Evolutionary conservation across 2,329 filamentous ascomycete species (phyloP).

Genomic region (Xylariaceae sp.): DNA sequence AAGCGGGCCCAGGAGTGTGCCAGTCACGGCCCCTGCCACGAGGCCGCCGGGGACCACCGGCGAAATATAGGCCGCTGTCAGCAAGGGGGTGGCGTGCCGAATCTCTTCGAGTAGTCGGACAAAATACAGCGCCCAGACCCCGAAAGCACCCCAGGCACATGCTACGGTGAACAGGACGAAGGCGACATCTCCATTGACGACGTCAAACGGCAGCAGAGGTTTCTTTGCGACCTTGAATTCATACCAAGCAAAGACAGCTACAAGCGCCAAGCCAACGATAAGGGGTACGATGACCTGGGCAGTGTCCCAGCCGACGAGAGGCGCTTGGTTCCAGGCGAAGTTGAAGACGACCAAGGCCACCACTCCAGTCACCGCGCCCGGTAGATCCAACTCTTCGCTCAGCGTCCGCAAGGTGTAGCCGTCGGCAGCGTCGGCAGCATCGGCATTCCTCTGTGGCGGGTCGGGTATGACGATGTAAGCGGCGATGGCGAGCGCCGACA

Average conservation of each 20-base stretch:
- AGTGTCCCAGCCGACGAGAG: conserved; percentile 48
- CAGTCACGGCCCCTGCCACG: conserved; percentile 30
- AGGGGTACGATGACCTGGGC: conserved; percentile 50
- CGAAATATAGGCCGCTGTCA: conserved; percentile 33
- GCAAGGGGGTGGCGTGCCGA: conserved; percentile 33
- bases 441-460: conserved; percentile 22
- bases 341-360: conserved; percentile 52
- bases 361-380: conserved; percentile 39
- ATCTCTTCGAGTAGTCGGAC: conserved; percentile 39
- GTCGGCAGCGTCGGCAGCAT: conserved; percentile 13
- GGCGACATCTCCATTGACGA: conserved; percentile 42
- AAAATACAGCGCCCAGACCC: conserved; percentile 42
- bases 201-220: conserved; percentile 50
- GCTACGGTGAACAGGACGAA: conserved; percentile 48
- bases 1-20: conserved; percentile 26
- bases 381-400: conserved; percentile 24
- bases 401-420: conserved; percentile 19
- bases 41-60: conserved; percentile 35
- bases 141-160: conserved; percentile 42
- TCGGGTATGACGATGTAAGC: conserved; percentile 26
- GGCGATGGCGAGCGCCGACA: conserved; percentile 19
- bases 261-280: conserved; percentile 47
- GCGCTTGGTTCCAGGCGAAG: conserved; percentile 57
- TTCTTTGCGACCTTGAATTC: conserved; percentile 41
- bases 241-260: conserved; percentile 48